Percentiles rank a stretch among this genome's conserved stretches.
phyloP scores from a whole-genome alignment of 306 rosid species.

The Mimosa bimucronata region DNA sequence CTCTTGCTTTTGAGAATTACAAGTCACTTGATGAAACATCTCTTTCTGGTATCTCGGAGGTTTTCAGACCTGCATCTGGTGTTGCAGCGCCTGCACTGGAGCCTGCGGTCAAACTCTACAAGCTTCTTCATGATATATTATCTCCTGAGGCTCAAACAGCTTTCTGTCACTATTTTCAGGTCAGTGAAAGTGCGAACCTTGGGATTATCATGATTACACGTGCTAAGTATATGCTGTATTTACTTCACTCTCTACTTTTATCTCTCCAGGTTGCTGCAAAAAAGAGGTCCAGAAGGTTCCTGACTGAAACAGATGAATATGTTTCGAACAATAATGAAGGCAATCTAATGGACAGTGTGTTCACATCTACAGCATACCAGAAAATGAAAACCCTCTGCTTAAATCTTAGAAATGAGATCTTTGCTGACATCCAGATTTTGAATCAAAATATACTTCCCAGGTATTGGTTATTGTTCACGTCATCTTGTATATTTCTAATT shows the following conservation, averaged over 20 bases:
- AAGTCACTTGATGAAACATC: conserved; percentile 88
- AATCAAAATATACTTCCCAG: conserved; percentile 94
- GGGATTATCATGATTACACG: conserved; percentile 26
- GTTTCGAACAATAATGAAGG: conserved; percentile 69
- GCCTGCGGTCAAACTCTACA: conserved; percentile 91
- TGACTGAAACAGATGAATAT: conserved; percentile 93
- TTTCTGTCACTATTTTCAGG: conserved; percentile 97
- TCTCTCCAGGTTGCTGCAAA: conserved; percentile 82
- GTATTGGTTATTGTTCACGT: conserved; percentile 49
- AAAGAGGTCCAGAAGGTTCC: conserved; percentile 85
- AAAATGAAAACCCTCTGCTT: conserved; percentile 82
- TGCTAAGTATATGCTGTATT: conserved; percentile 30
- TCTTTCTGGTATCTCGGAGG: conserved; percentile 78
- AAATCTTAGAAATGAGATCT: conserved; percentile 76
- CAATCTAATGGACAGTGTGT: conserved; percentile 59
- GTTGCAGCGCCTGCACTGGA: conserved; percentile 85
- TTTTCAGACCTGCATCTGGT: conserved; percentile 74
- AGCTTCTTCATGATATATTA: conserved; percentile 87
- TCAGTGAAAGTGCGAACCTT: conserved; percentile 47
- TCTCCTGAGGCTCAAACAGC: conserved; percentile 95
- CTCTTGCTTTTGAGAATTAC: conserved; percentile 84
- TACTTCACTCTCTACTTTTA: conserved; percentile 36
- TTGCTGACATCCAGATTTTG: conserved; percentile 86
- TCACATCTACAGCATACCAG: conserved; percentile 73
- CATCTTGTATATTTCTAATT: conserved; percentile 13